Evolutionary conservation across 805 yeast genomes (phyloP).

Genomic region (Zygotorulaspora danielsina): DNA sequence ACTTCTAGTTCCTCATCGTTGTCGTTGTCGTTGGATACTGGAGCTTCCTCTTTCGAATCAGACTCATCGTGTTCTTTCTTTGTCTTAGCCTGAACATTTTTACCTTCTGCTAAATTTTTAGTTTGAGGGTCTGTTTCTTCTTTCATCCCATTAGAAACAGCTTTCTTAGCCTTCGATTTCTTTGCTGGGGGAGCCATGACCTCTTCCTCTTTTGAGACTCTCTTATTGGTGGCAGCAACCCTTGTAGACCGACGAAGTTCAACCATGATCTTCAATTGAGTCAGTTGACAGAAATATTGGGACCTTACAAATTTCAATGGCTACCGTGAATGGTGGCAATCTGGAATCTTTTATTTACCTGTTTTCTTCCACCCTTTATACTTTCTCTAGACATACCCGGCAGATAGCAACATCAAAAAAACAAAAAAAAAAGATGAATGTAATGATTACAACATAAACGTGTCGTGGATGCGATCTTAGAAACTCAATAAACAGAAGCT

Average conservation of each 20-base stretch:
- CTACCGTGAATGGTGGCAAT: too few relatives aligned
- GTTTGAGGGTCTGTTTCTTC: conserved; percentile 8
- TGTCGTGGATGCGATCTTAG: too few relatives aligned
- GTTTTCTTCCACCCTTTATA: conserved; percentile 1
- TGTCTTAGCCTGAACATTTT: background rate
- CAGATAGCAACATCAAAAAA: conserved; percentile 1
- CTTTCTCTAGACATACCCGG: background rate
- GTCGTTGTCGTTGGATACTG: conserved; percentile 8
- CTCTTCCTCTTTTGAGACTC: conserved; percentile 7
- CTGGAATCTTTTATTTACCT: too few relatives aligned
- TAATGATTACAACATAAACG: too few relatives aligned
- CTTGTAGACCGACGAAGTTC: conserved; percentile 35
- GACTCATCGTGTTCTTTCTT: background rate
- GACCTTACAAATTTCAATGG: too few relatives aligned
- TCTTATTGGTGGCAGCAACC: conserved; percentile 17
- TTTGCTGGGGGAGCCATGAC: conserved; percentile 18
- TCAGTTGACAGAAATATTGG: too few relatives aligned
- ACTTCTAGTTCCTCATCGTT: conserved; percentile 35
- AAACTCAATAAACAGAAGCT: too few relatives aligned
- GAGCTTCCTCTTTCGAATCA: conserved; percentile 10
- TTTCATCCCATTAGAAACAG: conserved; percentile 10
- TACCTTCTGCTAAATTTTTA: background rate
- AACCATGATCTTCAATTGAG: conserved; percentile 6
- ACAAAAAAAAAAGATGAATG: too few relatives aligned
- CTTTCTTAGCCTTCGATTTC: conserved; percentile 17